Base-by-base conservation (phyloP, 208 protist species). In the Vickermania ingenoplastis region DNA sequence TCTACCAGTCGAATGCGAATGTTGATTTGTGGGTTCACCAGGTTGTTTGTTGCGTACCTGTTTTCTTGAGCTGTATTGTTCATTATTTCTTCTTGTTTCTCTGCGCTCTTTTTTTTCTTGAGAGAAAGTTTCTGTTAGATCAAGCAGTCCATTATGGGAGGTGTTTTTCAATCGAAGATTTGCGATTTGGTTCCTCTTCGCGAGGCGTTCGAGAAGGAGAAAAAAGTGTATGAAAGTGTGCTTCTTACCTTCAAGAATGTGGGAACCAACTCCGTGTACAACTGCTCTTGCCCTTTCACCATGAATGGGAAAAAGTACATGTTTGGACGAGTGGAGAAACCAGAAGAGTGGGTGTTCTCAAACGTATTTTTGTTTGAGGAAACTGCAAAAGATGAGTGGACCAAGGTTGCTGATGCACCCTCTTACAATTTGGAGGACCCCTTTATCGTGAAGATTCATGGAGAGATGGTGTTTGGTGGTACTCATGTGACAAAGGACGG, bases 171-270 rank as follows among this genome's bases (percentile, higher is more conserved):
- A 54, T 53, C 73, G 36, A 69, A 79, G 53, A 57, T 57, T 14
- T 83, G 77, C 64, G 67, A 68, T n/a, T 26, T 83, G 21, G 60
- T 74, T 36, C 59, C 61, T 14, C 52, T 54, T 21, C 78, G 79
- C 52, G 77, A 83, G 67, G 45, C 51, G 24, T 83, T 83, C 62
- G 77, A 83, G 58, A 62, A 53, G 5, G 68, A 79, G 24, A 69
- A 66, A 57, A 76, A 74, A 60, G 64, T 76, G 11, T 69, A 76
- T 53, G 63, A 60, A 41, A 56, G 30, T 7, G 14, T 41, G 13
- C 5, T 80, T 1, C 67, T 80, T 5, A 61, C 49, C 17, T 80
- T 80, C 51, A 62, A 80, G 1, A 69, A 69, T 22, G 69, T 75
- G 5, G 66, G 73, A 49, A 69, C 59, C 17, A 36, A 59, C 26